These are phyloP conservation scores for Mycosarcoma maydis DNA, from an alignment of 1,284 basidiomycete genomes.

Conservation along the genomic window DNA sequence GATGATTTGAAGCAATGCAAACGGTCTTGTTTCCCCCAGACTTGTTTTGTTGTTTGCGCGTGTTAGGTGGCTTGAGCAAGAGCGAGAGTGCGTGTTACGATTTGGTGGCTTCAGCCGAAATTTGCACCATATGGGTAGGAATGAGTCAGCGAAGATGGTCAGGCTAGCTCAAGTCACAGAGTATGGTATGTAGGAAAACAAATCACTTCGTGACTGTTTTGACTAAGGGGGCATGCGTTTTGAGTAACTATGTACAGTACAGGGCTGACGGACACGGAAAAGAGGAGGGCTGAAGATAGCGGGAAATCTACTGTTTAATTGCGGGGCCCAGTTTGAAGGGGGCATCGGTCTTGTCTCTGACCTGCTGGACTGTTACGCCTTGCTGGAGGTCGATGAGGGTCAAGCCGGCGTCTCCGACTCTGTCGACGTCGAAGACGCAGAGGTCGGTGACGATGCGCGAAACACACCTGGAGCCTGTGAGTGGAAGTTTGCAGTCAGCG, in stretches of 20 bases:
- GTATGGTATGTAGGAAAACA: too few relatives aligned
- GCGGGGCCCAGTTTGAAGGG: slow-evolving; percentile 72
- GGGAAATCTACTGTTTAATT: slow-evolving; percentile 16
- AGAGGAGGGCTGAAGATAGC: too few relatives aligned
- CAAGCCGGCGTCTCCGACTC: slow-evolving; percentile 74
- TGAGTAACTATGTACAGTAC: too few relatives aligned
- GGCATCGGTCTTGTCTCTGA: slow-evolving; percentile 83
- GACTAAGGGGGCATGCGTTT: too few relatives aligned
- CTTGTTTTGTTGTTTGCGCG: too few relatives aligned
- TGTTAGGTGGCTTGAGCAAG: too few relatives aligned
- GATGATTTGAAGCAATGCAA: slow-evolving; percentile 4
- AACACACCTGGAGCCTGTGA: slow-evolving; percentile 86
- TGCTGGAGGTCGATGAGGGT: slow-evolving; percentile 83
- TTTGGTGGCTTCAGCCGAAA: too few relatives aligned
- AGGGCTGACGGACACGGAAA: too few relatives aligned
- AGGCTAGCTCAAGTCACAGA: too few relatives aligned
- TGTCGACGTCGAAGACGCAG: slow-evolving; percentile 85
- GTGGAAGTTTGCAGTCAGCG: slow-evolving; percentile 80
- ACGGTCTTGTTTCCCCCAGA: background rate
- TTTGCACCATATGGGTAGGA: too few relatives aligned
- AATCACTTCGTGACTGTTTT: too few relatives aligned
- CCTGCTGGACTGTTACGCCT: slow-evolving; percentile 83
- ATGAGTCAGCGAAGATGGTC: too few relatives aligned
- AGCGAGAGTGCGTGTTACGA: background rate
- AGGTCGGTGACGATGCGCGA: slow-evolving; percentile 92